Base-by-base conservation (phyloP, 1,139 yeast species). In the Blastobotrys proliferans region DNA sequence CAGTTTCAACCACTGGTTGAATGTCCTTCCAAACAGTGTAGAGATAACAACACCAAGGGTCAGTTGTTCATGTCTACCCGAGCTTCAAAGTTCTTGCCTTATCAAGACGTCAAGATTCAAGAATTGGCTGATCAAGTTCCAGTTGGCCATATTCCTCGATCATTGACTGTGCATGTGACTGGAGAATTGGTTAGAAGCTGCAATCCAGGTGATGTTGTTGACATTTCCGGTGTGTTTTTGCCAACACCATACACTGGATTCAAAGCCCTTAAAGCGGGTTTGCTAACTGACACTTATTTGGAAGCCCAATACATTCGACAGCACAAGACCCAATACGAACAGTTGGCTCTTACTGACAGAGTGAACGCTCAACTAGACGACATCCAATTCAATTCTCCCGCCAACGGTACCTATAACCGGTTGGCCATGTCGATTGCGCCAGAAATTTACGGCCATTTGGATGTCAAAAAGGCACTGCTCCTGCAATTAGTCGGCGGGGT, bases 181-280 rank as follows among this genome's bases (percentile, higher is more conserved):
- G 99, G 99, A 24, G 83, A 86, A 47, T 69, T 94, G 48, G 97
- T 88, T 18, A 77, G 99, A 60, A 67, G 82, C 16, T 75, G 87
- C 71, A 79, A 81, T 53, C 98, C 99, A 1, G 99, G 99, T 57
- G 98, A 94, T 64, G 76, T 85, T 26, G 96, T 88, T 30, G 97
- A 92, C 61, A 78, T 90, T 31, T 74, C 94, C 0, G 99, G 99
- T 44, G 83, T 94, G 27, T 88, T 83, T 62, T 69, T 92, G 70
- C 99, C 99, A 1, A 72, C 88, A 34, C 98, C 98, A 4, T 90
- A 90, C 65, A 88, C 97, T 3, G 98, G 98, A 0, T 90, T 83
- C 72, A 78, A 82, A 56, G 98, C 97, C 1, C 70, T 94, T 51
- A 78, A 78, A 57, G 97, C 97, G 0, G 98, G 98, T 4, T 68